Evolutionary conservation across 2,329 filamentous ascomycete species (phyloP), one percentile per base, ranked within the genome.

Genomic region (Claviceps maximensis): DNA sequence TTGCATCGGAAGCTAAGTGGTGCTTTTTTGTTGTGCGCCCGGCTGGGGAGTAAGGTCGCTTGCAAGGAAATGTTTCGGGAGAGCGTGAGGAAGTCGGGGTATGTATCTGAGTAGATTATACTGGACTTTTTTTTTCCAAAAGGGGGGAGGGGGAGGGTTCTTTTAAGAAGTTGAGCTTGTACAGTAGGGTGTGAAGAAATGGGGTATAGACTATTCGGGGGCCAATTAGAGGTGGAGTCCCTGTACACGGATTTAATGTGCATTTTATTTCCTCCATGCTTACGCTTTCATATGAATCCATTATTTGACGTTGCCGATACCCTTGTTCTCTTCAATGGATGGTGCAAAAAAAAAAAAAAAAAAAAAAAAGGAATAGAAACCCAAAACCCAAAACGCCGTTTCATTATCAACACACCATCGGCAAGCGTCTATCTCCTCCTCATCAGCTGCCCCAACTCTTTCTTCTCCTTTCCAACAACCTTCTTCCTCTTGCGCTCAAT

Each of bases 1-100:
- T 70, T 98, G 62, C 93, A 98, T 69, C 80, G 93, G 56, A 98
- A 98, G 72, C 72, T 98, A 52, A 95, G 89, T 66, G 93, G 93
- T 0, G 94, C 93, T 0, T 98, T 98, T 65, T 69, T 98, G 62
- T 74, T 98, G 19, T 98, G 93, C 67, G 90, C 93, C 0, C 79
- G 83, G 58, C 67, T 98, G 55, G 89, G 88, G 3, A 95, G 89
- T 66, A 78, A 81, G 58, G 90, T 98, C 2, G 75, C 75, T 54
- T 96, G 91, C 61, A 80, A 85, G 57, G 82, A 86, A 55, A 70
- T 98, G 71, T 98, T 98, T 66, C 74, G 76, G 54, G 69, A 78
- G 42, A 83, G 72, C 38, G 57, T 81, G 45, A 61, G 55, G 46
- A 66, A 62, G 58, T 66, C 67, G 21, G 68, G 68, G 1, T 68